phyloP scores from a whole-genome alignment of 2,329 filamentous ascomycete genomes.

The Beauveria pseudobassiana region DNA sequence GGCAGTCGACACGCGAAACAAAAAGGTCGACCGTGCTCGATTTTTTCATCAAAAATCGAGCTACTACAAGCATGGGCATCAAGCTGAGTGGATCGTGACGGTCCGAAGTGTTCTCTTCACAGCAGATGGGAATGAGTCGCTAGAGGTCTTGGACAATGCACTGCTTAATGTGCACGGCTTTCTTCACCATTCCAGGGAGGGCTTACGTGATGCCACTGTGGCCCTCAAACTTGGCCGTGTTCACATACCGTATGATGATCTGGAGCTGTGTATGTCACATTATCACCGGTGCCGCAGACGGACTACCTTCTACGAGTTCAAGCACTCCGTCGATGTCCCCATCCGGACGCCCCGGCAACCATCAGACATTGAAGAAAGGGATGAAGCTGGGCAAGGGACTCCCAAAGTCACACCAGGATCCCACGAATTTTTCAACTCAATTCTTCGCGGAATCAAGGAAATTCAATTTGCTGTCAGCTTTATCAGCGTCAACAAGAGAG shows the following conservation, averaged over 20 bases:
- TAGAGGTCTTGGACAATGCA: constrained; percentile 81
- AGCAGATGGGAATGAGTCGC: constrained; percentile 72
- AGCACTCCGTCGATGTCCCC: constrained; percentile 52
- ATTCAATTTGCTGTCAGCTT: constrained; percentile 93
- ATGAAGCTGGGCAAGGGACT: constrained; percentile 51
- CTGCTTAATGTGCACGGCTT: constrained; percentile 88
- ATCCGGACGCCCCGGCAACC: constrained; percentile 62
- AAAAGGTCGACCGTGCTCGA: constrained; percentile 83
- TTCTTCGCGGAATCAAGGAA: constrained; percentile 88
- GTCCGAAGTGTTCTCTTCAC: constrained; percentile 84
- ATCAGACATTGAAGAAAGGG: constrained; percentile 57
- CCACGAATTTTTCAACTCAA: constrained; percentile 83
- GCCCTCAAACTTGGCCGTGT: constrained; percentile 85
- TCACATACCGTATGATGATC: constrained; percentile 84
- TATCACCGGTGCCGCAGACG: constrained; percentile 40
- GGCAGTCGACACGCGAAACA: constrained; percentile 82
- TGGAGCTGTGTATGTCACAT: constrained; percentile 54
- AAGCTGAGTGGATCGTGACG: constrained; percentile 91
- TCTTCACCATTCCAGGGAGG: constrained; percentile 76
- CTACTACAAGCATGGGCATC: constrained; percentile 49
- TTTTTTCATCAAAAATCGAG: constrained; percentile 73
- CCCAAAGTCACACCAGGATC: constrained; percentile 82
- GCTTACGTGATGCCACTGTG: constrained; percentile 82
- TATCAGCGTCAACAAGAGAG: constrained; percentile 74
- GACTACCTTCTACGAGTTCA: constrained; percentile 24